A percentile compares a stretch with the other conserved stretches of the same genome.
These are phyloP conservation scores for Ilex paraguariensis DNA, from an alignment of 305 asterid genomes.

Conservation along the genomic window DNA sequence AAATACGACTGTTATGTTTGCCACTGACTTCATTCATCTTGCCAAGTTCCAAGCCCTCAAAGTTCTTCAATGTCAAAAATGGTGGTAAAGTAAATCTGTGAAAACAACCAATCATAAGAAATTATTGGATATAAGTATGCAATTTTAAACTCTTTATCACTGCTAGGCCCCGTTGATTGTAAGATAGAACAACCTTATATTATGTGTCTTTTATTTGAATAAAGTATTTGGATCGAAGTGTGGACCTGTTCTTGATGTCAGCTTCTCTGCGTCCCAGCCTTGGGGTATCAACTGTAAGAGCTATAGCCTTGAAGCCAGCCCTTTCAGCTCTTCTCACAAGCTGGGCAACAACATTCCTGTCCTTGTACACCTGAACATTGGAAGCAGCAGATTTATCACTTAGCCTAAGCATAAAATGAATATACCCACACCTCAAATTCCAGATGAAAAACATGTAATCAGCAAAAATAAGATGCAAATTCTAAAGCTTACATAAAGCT, in stretches of 20 bases:
- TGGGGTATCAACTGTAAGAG: slow-evolving; percentile 93
- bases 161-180: too few relatives aligned
- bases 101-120: neutral
- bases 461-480: neutral
- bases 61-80: slow-evolving; percentile 65
- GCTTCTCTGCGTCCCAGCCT: slow-evolving; percentile 87
- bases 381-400: slow-evolving; percentile 5
- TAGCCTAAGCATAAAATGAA: neutral
- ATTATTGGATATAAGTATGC: too few relatives aligned
- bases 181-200: neutral
- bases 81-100: slow-evolving; percentile 79
- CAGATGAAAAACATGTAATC: too few relatives aligned
- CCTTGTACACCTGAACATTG: slow-evolving; percentile 67
- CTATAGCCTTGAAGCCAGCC: slow-evolving; percentile 98
- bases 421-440: too few relatives aligned
- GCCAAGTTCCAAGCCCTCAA: slow-evolving; percentile 85
- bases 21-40: slow-evolving; percentile 65
- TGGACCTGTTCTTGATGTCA: slow-evolving; percentile 86
- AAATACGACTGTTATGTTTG: neutral
- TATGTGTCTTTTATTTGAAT: neutral
- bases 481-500: slow-evolving; percentile 68
- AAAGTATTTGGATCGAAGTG: slow-evolving; percentile 5
- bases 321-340: slow-evolving; percentile 91
- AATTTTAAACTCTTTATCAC: too few relatives aligned
- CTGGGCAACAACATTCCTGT: slow-evolving; percentile 89